Percentiles rank a stretch among this genome's conserved stretches.
Conservation (phyloP, 1,284 basidiomycete species). For the Irpex sp. region DNA sequence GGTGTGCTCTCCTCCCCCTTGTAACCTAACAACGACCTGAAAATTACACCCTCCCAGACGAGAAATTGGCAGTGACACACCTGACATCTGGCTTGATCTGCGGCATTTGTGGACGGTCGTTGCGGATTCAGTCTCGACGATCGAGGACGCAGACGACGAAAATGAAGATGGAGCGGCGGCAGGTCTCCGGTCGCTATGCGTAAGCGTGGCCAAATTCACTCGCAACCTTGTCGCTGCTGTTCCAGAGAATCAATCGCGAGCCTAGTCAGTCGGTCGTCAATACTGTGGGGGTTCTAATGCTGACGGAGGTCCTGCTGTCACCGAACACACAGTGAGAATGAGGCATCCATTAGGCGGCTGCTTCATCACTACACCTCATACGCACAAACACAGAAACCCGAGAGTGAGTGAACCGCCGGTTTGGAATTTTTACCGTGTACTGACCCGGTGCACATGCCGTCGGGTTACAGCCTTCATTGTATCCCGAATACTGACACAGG, state of each 20-base stretch:
- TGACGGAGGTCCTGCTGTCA: neutral
- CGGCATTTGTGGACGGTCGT: slow-evolving; percentile 52
- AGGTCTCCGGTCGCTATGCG: slow-evolving; percentile 35
- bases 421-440: neutral
- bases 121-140: slow-evolving; percentile 42
- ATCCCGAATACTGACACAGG: slow-evolving; percentile 62
- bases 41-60: neutral
- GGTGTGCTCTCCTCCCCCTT: slow-evolving; percentile 30
- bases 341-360: slow-evolving; percentile 55
- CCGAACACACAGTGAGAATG: slow-evolving; percentile 46
- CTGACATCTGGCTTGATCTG: slow-evolving; percentile 51
- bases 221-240: slow-evolving; percentile 73
- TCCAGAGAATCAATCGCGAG: slow-evolving; percentile 57
- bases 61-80: slow-evolving; percentile 6
- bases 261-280: slow-evolving; percentile 51
- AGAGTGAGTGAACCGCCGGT: slow-evolving; percentile 38
- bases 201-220: slow-evolving; percentile 65
- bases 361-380: slow-evolving; percentile 72
- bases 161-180: slow-evolving; percentile 11
- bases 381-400: slow-evolving; percentile 49
- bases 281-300: neutral
- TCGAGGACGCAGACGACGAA: slow-evolving; percentile 20
- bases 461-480: slow-evolving; percentile 44
- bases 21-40: slow-evolving; percentile 1
- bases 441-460: neutral